A percentile compares a stretch with the other conserved stretches of the same genome.
Conservation (phyloP, 1,284 basidiomycete species). For the Microbotryum silenes-acaulis region DNA sequence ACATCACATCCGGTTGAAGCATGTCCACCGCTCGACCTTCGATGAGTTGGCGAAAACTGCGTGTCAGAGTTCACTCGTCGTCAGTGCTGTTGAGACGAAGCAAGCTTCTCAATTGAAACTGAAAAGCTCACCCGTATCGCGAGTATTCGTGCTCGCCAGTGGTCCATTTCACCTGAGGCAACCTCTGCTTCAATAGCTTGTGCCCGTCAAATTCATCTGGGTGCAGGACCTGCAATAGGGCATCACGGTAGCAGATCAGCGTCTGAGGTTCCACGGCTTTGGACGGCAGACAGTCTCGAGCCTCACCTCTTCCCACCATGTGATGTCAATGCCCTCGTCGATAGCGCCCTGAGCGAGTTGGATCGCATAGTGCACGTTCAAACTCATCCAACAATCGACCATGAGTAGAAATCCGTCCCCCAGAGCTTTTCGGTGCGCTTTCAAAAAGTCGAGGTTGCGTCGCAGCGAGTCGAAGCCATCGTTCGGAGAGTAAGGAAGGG, state of each 20-base stretch:
- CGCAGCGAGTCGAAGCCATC: constrained; percentile 47
- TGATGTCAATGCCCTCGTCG: constrained; percentile 46
- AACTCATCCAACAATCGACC: constrained; percentile 44
- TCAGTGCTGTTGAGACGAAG: not conserved
- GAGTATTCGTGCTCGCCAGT: constrained; percentile 44
- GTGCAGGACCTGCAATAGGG: constrained; percentile 39
- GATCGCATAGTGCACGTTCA: constrained; percentile 46
- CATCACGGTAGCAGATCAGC: not conserved
- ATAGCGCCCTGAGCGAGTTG: constrained; percentile 46
- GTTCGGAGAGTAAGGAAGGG: constrained; percentile 48
- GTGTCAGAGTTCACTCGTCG: constrained; percentile 36
- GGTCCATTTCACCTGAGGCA: constrained; percentile 50
- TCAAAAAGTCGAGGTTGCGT: constrained; percentile 49
- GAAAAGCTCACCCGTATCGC: not conserved
- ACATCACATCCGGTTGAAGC: constrained; percentile 50
- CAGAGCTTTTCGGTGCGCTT: constrained; percentile 45
- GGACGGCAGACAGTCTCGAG: not conserved
- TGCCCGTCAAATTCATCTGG: constrained; percentile 49
- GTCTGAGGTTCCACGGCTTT: not conserved
- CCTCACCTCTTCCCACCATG: constrained; percentile 51
- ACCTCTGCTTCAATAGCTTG: constrained; percentile 43
- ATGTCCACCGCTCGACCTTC: constrained; percentile 49
- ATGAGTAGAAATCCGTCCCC: constrained; percentile 47
- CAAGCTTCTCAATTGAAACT: not conserved
- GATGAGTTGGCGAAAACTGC: constrained; percentile 51